These are phyloP conservation scores for Corynascus novoguineensis DNA, from an alignment of 495 filamentous ascomycete genomes.

Conservation along the genomic window DNA sequence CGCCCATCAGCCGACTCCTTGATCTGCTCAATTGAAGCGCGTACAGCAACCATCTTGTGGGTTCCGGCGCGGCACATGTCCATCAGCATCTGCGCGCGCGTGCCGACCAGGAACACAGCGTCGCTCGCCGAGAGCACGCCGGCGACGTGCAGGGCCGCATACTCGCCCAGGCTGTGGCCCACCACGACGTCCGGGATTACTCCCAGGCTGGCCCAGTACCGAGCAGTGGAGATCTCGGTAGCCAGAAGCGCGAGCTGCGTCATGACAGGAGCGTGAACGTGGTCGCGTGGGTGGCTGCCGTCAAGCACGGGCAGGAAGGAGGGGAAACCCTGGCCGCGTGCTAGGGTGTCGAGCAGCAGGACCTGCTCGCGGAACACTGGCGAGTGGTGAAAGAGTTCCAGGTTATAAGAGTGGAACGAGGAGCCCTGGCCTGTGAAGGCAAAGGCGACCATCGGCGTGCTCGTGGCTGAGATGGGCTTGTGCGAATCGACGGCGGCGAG, in stretches of 20 bases:
- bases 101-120: slow-evolving; percentile 73
- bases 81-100: slow-evolving; percentile 68
- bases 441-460: slow-evolving; percentile 53
- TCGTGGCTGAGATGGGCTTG: slow-evolving; percentile 27
- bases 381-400: slow-evolving; percentile 60
- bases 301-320: slow-evolving; percentile 63
- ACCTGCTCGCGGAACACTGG: slow-evolving; percentile 63
- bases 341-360: slow-evolving; percentile 63
- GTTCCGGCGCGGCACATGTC: slow-evolving; percentile 64
- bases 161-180: slow-evolving; percentile 87
- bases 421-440: slow-evolving; percentile 68
- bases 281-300: slow-evolving; percentile 51
- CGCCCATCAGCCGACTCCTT: slow-evolving; percentile 23
- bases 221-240: slow-evolving; percentile 79
- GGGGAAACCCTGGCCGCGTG: slow-evolving; percentile 64
- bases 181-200: slow-evolving; percentile 72
- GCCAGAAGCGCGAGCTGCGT: slow-evolving; percentile 73
- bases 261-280: slow-evolving; percentile 63
- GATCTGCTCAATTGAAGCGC: slow-evolving; percentile 38
- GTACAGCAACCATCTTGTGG: slow-evolving; percentile 63
- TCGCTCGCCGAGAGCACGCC: slow-evolving; percentile 74
- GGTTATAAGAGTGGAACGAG: slow-evolving; percentile 59
- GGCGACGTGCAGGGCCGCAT: slow-evolving; percentile 74
- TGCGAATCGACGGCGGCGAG: slow-evolving; percentile 41
- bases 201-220: slow-evolving; percentile 73